A percentile compares a stretch with the other conserved stretches of the same genome.
Evolutionary conservation across 208 protist species (phyloP).

Genomic region (Ichthyophonus hoferi): DNA sequence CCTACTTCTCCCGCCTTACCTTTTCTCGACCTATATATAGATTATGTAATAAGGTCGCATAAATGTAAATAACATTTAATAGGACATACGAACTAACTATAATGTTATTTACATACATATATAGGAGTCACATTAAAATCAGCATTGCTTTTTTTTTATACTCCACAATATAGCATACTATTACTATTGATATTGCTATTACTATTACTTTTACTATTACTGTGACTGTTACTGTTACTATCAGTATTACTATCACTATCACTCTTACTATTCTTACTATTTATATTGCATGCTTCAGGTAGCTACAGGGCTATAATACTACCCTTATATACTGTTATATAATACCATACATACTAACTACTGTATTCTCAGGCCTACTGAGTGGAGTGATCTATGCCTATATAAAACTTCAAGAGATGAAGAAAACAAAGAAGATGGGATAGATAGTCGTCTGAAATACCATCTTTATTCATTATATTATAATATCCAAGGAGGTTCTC

Average conservation of each 20-base stretch:
- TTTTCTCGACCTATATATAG: too few relatives aligned
- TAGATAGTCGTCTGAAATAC: neutral
- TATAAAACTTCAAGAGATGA: neutral
- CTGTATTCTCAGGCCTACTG: neutral
- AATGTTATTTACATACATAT: too few relatives aligned
- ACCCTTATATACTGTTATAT: neutral
- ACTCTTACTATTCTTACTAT: neutral
- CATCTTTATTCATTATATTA: too few relatives aligned
- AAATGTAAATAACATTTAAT: too few relatives aligned
- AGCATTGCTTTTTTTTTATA: neutral
- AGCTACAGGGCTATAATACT: neutral
- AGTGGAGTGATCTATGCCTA: neutral
- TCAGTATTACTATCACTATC: too few relatives aligned
- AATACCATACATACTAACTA: too few relatives aligned
- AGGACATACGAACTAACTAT: too few relatives aligned
- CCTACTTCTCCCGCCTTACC: too few relatives aligned
- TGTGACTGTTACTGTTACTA: too few relatives aligned
- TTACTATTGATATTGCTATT: neutral
- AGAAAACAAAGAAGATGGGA: neutral
- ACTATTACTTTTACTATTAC: too few relatives aligned
- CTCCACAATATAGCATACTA: neutral
- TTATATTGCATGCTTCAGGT: neutral
- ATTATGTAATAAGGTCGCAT: too few relatives aligned
- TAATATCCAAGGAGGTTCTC: neutral
- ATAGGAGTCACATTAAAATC: neutral